Percentiles rank a stretch among this genome's conserved stretches.
These are phyloP conservation scores for Cetraspora pellucida DNA, from an alignment of 192 early-diverging fungal species.

Conservation along the genomic window DNA sequence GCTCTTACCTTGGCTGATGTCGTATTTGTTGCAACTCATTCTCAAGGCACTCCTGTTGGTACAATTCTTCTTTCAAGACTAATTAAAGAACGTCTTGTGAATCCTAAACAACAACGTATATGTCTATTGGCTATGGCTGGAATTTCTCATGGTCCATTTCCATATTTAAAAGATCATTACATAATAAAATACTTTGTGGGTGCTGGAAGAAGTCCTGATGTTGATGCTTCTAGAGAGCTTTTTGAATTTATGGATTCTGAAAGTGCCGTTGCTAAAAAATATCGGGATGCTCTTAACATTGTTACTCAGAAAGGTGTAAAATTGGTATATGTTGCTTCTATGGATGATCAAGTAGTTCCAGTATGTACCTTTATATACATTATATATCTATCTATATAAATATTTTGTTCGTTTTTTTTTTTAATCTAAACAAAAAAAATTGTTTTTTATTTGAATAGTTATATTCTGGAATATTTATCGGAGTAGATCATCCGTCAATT, in stretches of 20 bases:
- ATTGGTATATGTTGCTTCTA: constrained; percentile 77
- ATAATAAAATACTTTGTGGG: constrained; percentile 77
- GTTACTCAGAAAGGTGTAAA: constrained; percentile 72
- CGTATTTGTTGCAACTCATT: constrained; percentile 89
- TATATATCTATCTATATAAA: neutral
- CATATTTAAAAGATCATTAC: constrained; percentile 77
- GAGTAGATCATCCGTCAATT: constrained; percentile 75
- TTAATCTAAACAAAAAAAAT: neutral
- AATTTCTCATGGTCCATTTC: constrained; percentile 88
- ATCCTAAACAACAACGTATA: constrained; percentile 70
- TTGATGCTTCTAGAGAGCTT: constrained; percentile 86
- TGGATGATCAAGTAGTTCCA: constrained; percentile 98
- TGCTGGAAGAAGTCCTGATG: constrained; percentile 50
- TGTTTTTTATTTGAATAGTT: constrained; percentile 38
- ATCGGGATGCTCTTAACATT: constrained; percentile 66
- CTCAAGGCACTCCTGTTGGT: constrained; percentile 91
- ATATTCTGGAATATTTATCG: constrained; percentile 73
- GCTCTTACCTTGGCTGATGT: constrained; percentile 65
- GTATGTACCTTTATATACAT: neutral
- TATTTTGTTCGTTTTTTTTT: neutral
- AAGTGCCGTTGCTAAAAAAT: constrained; percentile 68
- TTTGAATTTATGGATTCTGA: constrained; percentile 92
- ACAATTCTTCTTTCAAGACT: constrained; percentile 75
- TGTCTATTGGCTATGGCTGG: constrained; percentile 91
- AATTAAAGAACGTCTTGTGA: constrained; percentile 59